These are phyloP conservation scores for Clavispora fructus DNA, from an alignment of 805 yeast species.

Conservation along the genomic window DNA sequence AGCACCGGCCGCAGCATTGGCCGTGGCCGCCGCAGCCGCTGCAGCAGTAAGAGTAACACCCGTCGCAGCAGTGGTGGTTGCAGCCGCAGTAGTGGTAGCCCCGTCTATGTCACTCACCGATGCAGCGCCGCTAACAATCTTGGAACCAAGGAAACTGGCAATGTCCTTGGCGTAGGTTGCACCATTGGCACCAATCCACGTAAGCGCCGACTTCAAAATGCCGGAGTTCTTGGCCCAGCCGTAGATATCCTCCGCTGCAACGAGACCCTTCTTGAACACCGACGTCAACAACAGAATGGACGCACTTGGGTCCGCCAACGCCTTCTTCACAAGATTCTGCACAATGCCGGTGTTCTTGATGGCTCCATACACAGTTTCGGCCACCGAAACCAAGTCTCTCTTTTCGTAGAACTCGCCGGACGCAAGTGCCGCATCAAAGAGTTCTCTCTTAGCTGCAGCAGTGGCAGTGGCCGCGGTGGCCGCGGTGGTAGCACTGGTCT, in stretches of 20 bases:
- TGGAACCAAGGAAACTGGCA: slow-evolving; percentile 24
- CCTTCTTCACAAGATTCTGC: slow-evolving; percentile 25
- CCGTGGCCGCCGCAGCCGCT: background rate
- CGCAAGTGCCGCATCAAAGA: slow-evolving; percentile 8
- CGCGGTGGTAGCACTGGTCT: slow-evolving; percentile 10
- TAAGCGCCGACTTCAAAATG: slow-evolving; percentile 23
- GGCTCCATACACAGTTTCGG: slow-evolving; percentile 22
- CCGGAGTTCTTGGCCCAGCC: slow-evolving; percentile 35
- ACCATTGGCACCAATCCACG: slow-evolving; percentile 23
- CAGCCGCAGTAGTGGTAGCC: slow-evolving; percentile 14
- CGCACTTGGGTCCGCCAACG: slow-evolving; percentile 32
- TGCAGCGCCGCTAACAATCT: slow-evolving; percentile 22
- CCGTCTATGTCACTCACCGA: slow-evolving; percentile 21
- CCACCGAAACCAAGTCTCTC: slow-evolving; percentile 30
- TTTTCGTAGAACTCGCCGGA: slow-evolving; percentile 26
- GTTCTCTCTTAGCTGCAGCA: slow-evolving; percentile 16
- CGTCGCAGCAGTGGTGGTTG: slow-evolving; percentile 18
- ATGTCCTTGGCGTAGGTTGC: slow-evolving; percentile 19
- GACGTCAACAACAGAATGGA: slow-evolving; percentile 28
- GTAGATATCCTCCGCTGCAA: slow-evolving; percentile 30
- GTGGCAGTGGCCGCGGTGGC: slow-evolving; percentile 13
- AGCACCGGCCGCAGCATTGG: background rate
- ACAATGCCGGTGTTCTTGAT: slow-evolving; percentile 34
- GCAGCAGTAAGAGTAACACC: slow-evolving; percentile 10
- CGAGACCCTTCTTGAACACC: slow-evolving; percentile 30